phyloP scores from a whole-genome alignment of 345 rosid genomes.

The Aquilaria sinensis region DNA sequence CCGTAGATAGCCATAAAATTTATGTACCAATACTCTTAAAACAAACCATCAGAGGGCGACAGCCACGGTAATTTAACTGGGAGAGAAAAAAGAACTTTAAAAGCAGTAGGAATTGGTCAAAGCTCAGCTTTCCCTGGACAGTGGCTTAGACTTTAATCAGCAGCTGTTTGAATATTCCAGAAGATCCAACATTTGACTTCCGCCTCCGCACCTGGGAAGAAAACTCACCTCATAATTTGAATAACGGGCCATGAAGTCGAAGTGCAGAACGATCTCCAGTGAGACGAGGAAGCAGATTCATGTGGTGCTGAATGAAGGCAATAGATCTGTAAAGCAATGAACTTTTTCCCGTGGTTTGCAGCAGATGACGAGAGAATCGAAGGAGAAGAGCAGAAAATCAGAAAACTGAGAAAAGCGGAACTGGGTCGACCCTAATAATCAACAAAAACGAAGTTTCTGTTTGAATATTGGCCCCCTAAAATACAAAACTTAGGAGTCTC shows the following conservation, averaged over 20 bases:
- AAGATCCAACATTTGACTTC: neutral
- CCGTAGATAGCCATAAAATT: constrained; percentile 8
- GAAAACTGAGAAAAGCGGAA: constrained; percentile 1
- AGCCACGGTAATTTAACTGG: constrained; percentile 17
- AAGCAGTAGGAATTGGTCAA: constrained; percentile 21
- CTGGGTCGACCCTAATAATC: neutral
- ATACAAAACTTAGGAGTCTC: neutral
- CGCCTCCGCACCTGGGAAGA: constrained; percentile 3
- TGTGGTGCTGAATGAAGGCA: constrained; percentile 18
- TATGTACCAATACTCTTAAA: neutral
- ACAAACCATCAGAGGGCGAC: constrained; percentile 11
- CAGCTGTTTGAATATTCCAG: too few species aligned
- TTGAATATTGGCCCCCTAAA: constrained; percentile 12
- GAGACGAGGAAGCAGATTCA: constrained; percentile 14
- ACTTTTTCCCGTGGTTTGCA: constrained; percentile 3
- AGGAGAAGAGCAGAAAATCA: constrained; percentile 7
- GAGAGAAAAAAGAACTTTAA: constrained; percentile 6
- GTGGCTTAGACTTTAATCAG: too few species aligned
- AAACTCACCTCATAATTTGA: constrained; percentile 24
- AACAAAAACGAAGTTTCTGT: constrained; percentile 2
- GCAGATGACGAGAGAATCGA: constrained; percentile 10
- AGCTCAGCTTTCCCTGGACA: constrained; percentile 9
- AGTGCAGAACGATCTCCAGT: constrained; percentile 7
- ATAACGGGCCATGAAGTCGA: neutral
- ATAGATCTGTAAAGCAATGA: constrained; percentile 59